Evolutionary conservation across 306 rosid genomes (phyloP).

Genomic region (Fagus crenata): DNA sequence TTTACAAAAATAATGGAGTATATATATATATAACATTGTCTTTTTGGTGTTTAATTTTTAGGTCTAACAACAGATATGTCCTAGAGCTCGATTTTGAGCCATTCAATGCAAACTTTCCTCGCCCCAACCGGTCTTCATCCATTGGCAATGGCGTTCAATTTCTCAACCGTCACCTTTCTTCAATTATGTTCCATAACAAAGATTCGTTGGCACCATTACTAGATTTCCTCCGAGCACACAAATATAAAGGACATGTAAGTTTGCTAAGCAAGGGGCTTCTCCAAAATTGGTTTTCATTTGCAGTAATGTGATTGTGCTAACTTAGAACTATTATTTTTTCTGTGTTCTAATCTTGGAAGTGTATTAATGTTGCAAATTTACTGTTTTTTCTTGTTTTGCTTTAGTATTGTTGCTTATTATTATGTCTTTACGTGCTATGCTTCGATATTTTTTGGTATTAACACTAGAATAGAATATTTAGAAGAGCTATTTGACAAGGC

Average conservation of each 20-base stretch:
- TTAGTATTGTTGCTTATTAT: background rate
- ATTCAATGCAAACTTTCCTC: constrained; percentile 83
- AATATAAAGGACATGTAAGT: constrained; percentile 75
- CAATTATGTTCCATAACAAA: constrained; percentile 77
- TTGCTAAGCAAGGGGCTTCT: constrained; percentile 14
- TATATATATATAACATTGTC: background rate
- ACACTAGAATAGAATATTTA: background rate
- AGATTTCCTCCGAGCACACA: constrained; percentile 84
- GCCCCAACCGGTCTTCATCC: constrained; percentile 80
- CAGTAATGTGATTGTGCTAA: constrained; percentile 8
- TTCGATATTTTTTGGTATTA: background rate
- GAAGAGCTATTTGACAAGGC: background rate
- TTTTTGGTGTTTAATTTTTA: constrained; percentile 19
- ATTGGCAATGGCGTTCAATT: constrained; percentile 98
- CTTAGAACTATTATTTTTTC: background rate
- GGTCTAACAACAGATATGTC: constrained; percentile 43
- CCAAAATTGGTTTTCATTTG: background rate
- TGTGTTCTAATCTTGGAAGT: background rate
- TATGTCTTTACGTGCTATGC: background rate
- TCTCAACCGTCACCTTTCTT: constrained; percentile 95
- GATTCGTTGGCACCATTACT: constrained; percentile 80
- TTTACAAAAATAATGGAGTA: no score
- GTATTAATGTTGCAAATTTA: background rate
- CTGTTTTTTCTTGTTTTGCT: background rate
- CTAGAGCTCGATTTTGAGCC: constrained; percentile 96